Percentiles rank a stretch among this genome's conserved stretches.
Conservation (phyloP, 257 asterid genomes). For the Thymus mandschuricus region DNA sequence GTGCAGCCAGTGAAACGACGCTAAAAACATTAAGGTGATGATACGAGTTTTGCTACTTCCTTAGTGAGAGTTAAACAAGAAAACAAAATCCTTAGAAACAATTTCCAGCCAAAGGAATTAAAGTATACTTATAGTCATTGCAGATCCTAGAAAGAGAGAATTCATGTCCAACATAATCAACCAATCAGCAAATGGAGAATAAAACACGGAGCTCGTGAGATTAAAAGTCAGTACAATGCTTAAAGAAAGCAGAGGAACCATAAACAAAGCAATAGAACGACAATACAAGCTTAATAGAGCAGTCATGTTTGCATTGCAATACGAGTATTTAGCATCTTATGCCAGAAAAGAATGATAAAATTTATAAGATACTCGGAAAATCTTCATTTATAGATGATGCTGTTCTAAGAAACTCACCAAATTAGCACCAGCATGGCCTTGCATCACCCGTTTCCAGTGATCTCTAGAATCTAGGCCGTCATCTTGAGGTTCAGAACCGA, state of each 20-base stretch:
- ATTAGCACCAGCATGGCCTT: slow-evolving; percentile 98
- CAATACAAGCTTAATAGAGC: not conserved
- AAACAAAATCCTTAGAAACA: not conserved
- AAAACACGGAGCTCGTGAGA: not conserved
- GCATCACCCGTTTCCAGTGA: slow-evolving; percentile 98
- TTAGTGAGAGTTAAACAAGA: not conserved
- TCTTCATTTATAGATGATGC: not conserved
- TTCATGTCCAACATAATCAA: not conserved
- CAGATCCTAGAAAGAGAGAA: too few relatives aligned
- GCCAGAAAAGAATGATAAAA: not conserved
- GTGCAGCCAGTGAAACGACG: not conserved
- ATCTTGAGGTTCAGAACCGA: slow-evolving; percentile 99
- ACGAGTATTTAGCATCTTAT: not conserved
- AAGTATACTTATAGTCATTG: not conserved
- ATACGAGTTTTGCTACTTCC: not conserved
- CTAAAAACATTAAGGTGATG: not conserved
- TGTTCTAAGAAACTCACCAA: slow-evolving; percentile 53
- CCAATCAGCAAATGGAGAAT: not conserved
- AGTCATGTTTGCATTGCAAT: not conserved
- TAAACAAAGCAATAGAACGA: not conserved
- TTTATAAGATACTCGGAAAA: slow-evolving; percentile 12
- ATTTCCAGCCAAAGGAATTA: not conserved
- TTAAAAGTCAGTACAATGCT: not conserved
- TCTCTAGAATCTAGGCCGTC: slow-evolving; percentile 90
- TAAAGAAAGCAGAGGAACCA: not conserved